Evolutionary conservation across 495 filamentous ascomycete genomes (phyloP), one percentile per base, ranked within the genome.

Genomic region (Trichoderma erinaceum): DNA sequence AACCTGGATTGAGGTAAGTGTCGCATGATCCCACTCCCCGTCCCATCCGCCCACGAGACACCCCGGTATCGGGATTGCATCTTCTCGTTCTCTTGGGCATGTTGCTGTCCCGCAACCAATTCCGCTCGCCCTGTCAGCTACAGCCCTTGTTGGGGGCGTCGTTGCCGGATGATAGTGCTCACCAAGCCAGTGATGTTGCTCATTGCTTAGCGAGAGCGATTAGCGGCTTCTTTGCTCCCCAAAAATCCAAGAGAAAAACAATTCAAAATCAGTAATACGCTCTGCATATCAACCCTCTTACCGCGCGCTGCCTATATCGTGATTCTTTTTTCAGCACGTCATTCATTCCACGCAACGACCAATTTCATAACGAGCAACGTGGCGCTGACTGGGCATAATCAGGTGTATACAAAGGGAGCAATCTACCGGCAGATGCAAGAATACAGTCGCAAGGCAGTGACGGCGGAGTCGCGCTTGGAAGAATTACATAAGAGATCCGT

Each of bases 341-440:
- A 29, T 32, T 21, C 23, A 48, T n/a, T 16, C 27, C 29, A 32
- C 27, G n/a, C 56, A 61, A 23, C 63, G 64, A 68, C 25, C 67
- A 73, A 69, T 72, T 66, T 41, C 35, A 61, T 67, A 66, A 66
- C 29, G 68, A 68, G 69, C 69, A 68, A 56, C 23, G 16, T 61
- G 56, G 56, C 56, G 56, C 56, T 71, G 72, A 70, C 67, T 74
- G 74, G 76, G 73, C 73, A 77, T 73, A 38, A 78, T 76, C 76
- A 99, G 95, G 87, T 89, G 71, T 97, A 92, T 74, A 92, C 97
- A 81, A 99, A 99, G 78, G 95, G 97, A 83, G 95, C 95, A 68
- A 97, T 99, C 74, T 88, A 90, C 75, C 91, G 95, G 38, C 94
- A 97, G 75, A 97, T 99, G 94, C 88, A 90, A 72, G 96, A 98